phyloP scores from a whole-genome alignment of 1,284 basidiomycete genomes.

The Trametes polyzona region DNA sequence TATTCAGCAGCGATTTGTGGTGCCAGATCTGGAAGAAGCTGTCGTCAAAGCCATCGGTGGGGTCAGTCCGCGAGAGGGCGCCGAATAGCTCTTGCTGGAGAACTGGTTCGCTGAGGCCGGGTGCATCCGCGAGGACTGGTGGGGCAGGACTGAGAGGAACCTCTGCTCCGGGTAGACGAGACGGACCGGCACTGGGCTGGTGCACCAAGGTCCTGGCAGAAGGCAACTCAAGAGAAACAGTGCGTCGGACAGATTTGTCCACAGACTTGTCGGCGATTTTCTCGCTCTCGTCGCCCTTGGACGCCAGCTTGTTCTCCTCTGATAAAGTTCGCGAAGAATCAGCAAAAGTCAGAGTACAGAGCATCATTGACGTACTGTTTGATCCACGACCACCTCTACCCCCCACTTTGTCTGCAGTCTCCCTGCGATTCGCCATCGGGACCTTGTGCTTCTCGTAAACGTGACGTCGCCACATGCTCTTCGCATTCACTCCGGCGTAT shows the following conservation, averaged over 20 bases:
- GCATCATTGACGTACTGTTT: conserved; percentile 52
- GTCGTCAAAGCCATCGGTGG: conserved; percentile 14
- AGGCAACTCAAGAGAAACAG: neutral
- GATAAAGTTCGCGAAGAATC: neutral
- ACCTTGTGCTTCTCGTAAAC: conserved; percentile 87
- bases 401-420: conserved; percentile 59
- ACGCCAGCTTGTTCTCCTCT: conserved; percentile 34
- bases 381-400: conserved; percentile 63
- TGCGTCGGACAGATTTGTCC: conserved; percentile 2
- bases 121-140: conserved; percentile 8
- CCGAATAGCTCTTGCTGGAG: conserved; percentile 2
- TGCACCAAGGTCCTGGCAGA: neutral
- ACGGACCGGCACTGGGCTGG: neutral
- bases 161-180: neutral
- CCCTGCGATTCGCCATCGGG: conserved; percentile 81
- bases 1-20: neutral
- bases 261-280: neutral
- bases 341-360: neutral
- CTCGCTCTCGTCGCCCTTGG: neutral
- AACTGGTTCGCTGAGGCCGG: conserved; percentile 10
- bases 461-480: conserved; percentile 86
- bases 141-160: neutral
- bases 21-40: neutral
- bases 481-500: conserved; percentile 82
- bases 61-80: neutral